Evolutionary conservation across 257 asterid genomes (phyloP).

Genomic region (Solanum peruvianum): DNA sequence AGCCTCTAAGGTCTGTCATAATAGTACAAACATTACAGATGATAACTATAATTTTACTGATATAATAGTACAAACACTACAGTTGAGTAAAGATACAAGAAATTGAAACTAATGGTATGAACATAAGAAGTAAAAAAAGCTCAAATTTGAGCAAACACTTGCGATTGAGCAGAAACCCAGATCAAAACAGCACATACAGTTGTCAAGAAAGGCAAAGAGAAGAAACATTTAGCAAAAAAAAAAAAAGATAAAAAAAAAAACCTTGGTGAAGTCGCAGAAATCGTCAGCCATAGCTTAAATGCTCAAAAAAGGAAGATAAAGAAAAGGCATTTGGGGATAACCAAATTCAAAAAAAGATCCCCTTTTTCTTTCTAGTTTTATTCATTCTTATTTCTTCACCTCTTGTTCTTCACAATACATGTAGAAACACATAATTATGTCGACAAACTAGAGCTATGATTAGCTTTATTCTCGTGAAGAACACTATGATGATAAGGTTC

Average conservation of each 20-base stretch:
- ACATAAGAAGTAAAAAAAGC: not conserved
- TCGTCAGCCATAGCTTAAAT: constrained; percentile 60
- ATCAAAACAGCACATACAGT: not conserved
- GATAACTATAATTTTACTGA: not conserved
- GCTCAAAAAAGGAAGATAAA: constrained; percentile 12
- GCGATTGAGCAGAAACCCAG: not conserved
- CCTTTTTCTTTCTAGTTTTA: constrained; percentile 36
- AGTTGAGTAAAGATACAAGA: not conserved
- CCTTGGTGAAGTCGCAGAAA: constrained; percentile 58
- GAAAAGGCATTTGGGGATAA: constrained; percentile 17
- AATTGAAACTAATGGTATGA: not conserved
- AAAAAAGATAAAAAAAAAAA: not conserved
- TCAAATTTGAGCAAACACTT: not conserved
- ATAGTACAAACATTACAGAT: not conserved
- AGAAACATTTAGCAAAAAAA: not conserved
- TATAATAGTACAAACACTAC: not conserved
- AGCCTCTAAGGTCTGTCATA: not conserved
- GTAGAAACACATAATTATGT: constrained; percentile 6
- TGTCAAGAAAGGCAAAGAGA: not conserved
- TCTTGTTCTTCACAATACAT: not conserved
- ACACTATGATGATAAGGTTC: not conserved
- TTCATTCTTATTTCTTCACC: constrained; percentile 12
- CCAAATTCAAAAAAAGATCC: constrained; percentile 25
- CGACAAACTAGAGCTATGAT: not conserved
- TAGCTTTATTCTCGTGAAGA: constrained; percentile 24